phyloP scores from a whole-genome alignment of 2,329 filamentous ascomycete genomes.

The Aspergillus eucalypticola region DNA sequence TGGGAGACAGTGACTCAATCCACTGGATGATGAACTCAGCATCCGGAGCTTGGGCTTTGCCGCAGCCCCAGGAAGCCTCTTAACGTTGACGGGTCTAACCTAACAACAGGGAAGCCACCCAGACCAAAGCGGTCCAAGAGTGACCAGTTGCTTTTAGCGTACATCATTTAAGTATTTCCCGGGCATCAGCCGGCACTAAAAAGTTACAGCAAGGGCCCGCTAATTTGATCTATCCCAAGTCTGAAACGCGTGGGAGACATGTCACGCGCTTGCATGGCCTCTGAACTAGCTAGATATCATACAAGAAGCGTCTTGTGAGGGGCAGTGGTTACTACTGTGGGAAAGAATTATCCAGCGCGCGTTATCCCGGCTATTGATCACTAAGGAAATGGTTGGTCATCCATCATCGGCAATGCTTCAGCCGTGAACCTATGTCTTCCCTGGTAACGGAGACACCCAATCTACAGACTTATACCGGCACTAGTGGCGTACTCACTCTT shows the following conservation, averaged over 20 bases:
- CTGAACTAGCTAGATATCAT: not conserved
- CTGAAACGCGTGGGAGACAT: not conserved
- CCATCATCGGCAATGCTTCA: not conserved
- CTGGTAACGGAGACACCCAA: too few relatives aligned
- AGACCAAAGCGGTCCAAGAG: not conserved
- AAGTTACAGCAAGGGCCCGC: not conserved
- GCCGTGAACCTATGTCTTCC: not conserved
- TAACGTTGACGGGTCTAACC: not conserved
- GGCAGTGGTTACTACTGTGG: not conserved
- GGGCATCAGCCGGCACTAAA: not conserved
- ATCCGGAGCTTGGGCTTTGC: too few relatives aligned
- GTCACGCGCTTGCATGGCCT: not conserved
- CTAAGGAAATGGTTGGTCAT: not conserved
- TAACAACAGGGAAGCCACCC: not conserved
- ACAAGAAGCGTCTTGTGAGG: not conserved
- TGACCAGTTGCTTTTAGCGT: not conserved
- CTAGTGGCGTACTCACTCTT: not conserved
- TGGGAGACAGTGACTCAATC: not conserved
- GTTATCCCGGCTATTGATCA: not conserved
- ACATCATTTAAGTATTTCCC: not conserved
- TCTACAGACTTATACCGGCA: not conserved
- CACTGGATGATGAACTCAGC: not conserved
- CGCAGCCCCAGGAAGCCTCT: too few relatives aligned
- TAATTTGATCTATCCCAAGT: not conserved
- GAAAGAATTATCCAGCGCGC: not conserved